A percentile compares a stretch with the other conserved stretches of the same genome.
These are phyloP conservation scores for Suhomyces kilbournensis DNA, from an alignment of 805 yeast species.

Conservation along the genomic window DNA sequence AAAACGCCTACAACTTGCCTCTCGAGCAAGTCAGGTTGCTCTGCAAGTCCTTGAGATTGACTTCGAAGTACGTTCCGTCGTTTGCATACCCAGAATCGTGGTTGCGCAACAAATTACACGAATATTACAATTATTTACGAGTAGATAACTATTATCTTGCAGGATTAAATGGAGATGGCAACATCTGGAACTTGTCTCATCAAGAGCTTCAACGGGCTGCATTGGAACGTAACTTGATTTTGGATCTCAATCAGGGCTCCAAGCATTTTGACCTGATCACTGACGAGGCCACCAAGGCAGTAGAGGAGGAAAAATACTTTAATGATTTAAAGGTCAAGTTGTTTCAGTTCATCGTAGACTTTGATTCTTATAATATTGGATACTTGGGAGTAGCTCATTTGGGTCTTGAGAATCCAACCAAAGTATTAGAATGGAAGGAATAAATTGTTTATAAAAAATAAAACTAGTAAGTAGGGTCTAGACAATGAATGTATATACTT, in stretches of 20 bases:
- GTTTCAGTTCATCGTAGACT: constrained; percentile 38
- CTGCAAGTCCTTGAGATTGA: constrained; percentile 35
- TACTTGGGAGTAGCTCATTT: constrained; percentile 16
- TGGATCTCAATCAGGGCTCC: constrained; percentile 24
- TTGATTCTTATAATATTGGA: constrained; percentile 40
- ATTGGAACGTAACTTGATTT: constrained; percentile 53
- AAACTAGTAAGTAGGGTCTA: not conserved
- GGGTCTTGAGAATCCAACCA: not conserved
- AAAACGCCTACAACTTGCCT: constrained; percentile 49
- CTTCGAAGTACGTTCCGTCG: constrained; percentile 39
- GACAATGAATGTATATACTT: not conserved
- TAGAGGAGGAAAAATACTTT: constrained; percentile 14
- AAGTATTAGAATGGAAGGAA: not conserved
- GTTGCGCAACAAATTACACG: constrained; percentile 34
- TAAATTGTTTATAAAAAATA: not conserved
- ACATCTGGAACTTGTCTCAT: constrained; percentile 44
- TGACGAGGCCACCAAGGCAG: constrained; percentile 11
- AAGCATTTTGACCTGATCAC: constrained; percentile 21
- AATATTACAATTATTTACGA: constrained; percentile 41
- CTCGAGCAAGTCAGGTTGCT: constrained; percentile 34
- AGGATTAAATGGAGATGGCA: constrained; percentile 36
- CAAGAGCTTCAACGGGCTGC: constrained; percentile 55
- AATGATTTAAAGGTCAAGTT: constrained; percentile 36
- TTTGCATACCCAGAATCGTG: constrained; percentile 35
- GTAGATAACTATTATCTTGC: constrained; percentile 52